These are phyloP conservation scores for Colletotrichum sp. DNA, from an alignment of 2,329 filamentous ascomycete species.

Conservation along the genomic window DNA sequence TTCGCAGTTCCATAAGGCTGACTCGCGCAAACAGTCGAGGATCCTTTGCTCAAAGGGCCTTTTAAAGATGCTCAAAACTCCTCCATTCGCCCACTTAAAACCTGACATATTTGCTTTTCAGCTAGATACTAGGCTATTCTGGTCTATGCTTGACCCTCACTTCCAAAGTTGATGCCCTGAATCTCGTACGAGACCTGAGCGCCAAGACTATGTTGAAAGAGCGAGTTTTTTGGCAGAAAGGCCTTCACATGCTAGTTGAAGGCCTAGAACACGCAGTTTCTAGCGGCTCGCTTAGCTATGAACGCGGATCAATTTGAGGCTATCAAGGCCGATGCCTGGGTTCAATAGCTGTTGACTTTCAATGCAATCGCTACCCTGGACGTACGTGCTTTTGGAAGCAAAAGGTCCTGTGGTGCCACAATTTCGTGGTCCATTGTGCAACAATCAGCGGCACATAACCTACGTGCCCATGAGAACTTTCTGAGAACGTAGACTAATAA, in stretches of 20 bases:
- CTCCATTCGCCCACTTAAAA: neutral
- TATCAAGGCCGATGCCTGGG: fast-evolving
- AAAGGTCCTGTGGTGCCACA: neutral
- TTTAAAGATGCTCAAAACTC: neutral
- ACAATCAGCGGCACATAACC: too few relatives aligned
- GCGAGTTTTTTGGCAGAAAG: neutral
- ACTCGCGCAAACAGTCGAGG: neutral
- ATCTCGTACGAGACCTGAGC: neutral
- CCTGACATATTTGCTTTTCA: neutral
- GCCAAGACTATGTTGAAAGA: neutral
- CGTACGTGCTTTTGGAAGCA: neutral
- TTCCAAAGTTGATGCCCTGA: neutral
- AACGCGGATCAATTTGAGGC: neutral
- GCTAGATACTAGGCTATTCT: neutral
- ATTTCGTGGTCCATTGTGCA: too few relatives aligned
- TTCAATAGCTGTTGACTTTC: neutral
- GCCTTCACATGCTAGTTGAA: neutral
- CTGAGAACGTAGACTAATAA: too few relatives aligned
- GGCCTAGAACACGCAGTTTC: neutral
- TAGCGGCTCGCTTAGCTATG: neutral
- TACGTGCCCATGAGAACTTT: too few relatives aligned
- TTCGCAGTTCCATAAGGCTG: slow-evolving; percentile 2
- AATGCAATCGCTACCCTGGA: neutral
- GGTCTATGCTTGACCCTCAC: neutral
- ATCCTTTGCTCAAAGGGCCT: neutral